Percentiles rank a stretch among this genome's conserved stretches.
Evolutionary conservation across 306 rosid species (phyloP).

Genomic region (Inga oerstediana): DNA sequence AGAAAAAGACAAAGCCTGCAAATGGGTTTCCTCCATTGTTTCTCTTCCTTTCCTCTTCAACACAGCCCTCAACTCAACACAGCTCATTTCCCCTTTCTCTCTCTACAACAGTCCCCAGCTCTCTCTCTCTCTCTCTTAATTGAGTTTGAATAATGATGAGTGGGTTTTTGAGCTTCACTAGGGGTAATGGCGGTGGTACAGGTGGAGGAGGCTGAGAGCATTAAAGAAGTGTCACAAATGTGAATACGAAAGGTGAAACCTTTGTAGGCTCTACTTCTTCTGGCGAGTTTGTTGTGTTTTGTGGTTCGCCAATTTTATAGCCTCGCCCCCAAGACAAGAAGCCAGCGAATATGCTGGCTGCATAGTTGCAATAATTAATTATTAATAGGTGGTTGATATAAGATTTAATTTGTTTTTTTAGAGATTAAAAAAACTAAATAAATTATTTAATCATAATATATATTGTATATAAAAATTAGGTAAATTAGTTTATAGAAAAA

Average conservation of each 20-base stretch:
- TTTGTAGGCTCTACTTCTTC: conserved; percentile 16
- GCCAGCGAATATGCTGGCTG: background rate
- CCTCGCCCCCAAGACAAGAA: background rate
- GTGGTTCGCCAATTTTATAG: background rate
- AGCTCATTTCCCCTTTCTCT: conserved; percentile 36
- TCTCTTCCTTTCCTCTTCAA: conserved; percentile 46
- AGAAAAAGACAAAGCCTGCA: conserved; percentile 5
- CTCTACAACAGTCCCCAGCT: background rate
- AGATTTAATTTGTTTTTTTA: no score
- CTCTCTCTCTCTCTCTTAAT: background rate
- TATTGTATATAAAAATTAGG: no score
- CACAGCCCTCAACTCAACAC: conserved; percentile 34
- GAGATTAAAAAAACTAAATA: no score
- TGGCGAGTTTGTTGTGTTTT: conserved; percentile 23
- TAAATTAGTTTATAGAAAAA: no score
- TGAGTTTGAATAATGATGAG: background rate
- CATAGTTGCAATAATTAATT: background rate
- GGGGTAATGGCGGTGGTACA: conserved; percentile 46
- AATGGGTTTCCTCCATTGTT: conserved; percentile 25
- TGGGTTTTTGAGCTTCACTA: conserved; percentile 22
- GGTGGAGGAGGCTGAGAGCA: conserved; percentile 66
- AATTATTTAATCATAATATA: no score
- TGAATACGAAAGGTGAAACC: conserved; percentile 19
- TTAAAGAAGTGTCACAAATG: conserved; percentile 40
- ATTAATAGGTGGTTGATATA: no score